These are phyloP conservation scores for Citrus hindsii DNA, from an alignment of 345 rosid genomes.

Conservation along the genomic window DNA sequence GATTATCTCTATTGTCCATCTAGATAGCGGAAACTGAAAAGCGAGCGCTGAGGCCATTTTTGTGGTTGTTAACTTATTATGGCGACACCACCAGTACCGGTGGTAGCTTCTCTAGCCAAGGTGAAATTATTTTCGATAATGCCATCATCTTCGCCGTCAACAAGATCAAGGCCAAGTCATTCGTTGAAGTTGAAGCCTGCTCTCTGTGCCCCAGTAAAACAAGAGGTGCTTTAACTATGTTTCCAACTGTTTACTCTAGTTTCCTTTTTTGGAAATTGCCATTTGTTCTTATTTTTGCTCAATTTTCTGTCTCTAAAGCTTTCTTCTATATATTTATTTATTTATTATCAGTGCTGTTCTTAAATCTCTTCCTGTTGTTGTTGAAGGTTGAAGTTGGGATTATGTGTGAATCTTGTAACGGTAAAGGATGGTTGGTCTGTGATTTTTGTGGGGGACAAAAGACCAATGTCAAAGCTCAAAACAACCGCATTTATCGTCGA, in stretches of 20 bases:
- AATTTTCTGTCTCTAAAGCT: background rate
- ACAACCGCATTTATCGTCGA: constrained; percentile 68
- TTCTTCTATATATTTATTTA: no score
- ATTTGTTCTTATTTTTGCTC: background rate
- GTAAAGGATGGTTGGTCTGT: constrained; percentile 83
- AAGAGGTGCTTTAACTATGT: constrained; percentile 20
- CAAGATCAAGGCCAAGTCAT: background rate
- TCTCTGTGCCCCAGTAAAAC: constrained; percentile 36
- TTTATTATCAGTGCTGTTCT: background rate
- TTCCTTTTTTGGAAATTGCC: background rate
- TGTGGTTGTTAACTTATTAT: constrained; percentile 4
- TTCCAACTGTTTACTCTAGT: background rate
- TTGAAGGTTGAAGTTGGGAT: constrained; percentile 46
- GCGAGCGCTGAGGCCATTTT: background rate
- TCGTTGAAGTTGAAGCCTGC: constrained; percentile 25
- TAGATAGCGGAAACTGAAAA: background rate
- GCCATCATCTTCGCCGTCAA: background rate
- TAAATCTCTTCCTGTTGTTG: constrained; percentile 5
- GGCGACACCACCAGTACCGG: constrained; percentile 7
- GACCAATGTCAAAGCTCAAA: constrained; percentile 69
- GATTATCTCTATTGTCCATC: background rate
- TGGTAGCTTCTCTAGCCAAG: background rate
- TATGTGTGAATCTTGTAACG: constrained; percentile 73
- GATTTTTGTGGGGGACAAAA: constrained; percentile 82
- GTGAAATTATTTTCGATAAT: background rate